phyloP scores from a whole-genome alignment of 495 filamentous ascomycete genomes.

The Amphirosellinia nigrospora region DNA sequence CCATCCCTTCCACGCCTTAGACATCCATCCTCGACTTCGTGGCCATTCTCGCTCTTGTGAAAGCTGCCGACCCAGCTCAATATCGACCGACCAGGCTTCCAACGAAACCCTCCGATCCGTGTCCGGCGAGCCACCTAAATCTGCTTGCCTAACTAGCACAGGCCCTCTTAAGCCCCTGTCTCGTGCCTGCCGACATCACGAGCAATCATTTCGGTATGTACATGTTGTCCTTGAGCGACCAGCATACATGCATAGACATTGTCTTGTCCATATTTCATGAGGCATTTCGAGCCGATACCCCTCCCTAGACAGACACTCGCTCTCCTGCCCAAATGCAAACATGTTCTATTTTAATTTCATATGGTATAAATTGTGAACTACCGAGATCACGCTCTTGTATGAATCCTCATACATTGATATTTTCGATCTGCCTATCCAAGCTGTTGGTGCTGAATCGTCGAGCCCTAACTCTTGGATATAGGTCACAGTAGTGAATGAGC shows the following conservation, averaged over 20 bases:
- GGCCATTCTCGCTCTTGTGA: not conserved
- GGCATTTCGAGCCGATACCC: slow-evolving; percentile 9
- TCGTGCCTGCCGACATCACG: not conserved
- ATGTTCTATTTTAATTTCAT: not conserved
- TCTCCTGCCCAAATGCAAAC: not conserved
- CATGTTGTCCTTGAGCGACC: not conserved
- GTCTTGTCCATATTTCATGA: slow-evolving; percentile 10
- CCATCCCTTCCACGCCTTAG: not conserved
- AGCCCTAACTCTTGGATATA: slow-evolving; percentile 3
- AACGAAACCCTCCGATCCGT: not conserved
- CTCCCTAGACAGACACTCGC: not conserved
- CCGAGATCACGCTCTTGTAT: not conserved
- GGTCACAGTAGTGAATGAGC: slow-evolving; percentile 4
- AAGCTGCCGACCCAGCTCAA: not conserved
- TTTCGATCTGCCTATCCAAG: not conserved
- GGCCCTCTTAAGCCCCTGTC: not conserved
- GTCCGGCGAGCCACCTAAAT: not conserved
- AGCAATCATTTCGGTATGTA: slow-evolving; percentile 13
- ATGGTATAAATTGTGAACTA: not conserved
- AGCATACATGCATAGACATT: slow-evolving; percentile 3
- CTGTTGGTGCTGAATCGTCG: not conserved
- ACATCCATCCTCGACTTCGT: not conserved
- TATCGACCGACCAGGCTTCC: not conserved
- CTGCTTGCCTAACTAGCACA: not conserved
- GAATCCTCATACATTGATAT: no score